Percentiles rank a stretch among this genome's conserved stretches.
These are phyloP conservation scores for Kodamaea laetipori DNA, from an alignment of 805 yeast species.

Conservation along the genomic window DNA sequence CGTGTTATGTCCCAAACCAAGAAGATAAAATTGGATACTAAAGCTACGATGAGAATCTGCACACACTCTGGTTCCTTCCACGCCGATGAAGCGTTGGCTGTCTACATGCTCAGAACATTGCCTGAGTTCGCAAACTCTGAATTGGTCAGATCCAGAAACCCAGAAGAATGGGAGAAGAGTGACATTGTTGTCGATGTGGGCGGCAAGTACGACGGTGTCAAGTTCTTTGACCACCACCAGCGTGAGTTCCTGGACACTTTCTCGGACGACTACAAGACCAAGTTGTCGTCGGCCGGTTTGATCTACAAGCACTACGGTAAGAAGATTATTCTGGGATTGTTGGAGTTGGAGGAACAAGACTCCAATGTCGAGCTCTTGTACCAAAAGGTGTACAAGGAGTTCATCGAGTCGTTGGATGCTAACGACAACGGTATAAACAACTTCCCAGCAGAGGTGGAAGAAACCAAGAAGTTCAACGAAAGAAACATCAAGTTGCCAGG, in stretches of 20 bases:
- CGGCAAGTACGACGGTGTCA: constrained; percentile 83
- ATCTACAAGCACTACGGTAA: constrained; percentile 85
- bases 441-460: constrained; percentile 54
- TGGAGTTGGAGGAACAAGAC: constrained; percentile 40
- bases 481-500: constrained; percentile 76
- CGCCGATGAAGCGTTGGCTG: constrained; percentile 96
- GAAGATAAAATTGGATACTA: constrained; percentile 19
- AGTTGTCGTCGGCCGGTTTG: constrained; percentile 90
- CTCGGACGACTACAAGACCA: constrained; percentile 62
- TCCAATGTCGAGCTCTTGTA: constrained; percentile 64
- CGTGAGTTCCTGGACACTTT: constrained; percentile 84
- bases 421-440: constrained; percentile 91
- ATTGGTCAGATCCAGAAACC: constrained; percentile 81
- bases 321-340: constrained; percentile 58
- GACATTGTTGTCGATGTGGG: constrained; percentile 95
- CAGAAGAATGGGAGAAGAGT: constrained; percentile 77
- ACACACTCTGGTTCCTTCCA: constrained; percentile 95
- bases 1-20: constrained; percentile 23
- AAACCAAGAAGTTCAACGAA: constrained; percentile 67
- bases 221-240: constrained; percentile 95
- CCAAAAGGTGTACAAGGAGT: constrained; percentile 77
- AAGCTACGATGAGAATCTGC: constrained; percentile 53
- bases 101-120: constrained; percentile 72
- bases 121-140: constrained; percentile 68
- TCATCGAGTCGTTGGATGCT: constrained; percentile 91